A percentile compares a stretch with the other conserved stretches of the same genome.
phyloP scores from a whole-genome alignment of 2,329 filamentous ascomycete genomes.

The Cryphonectria radicalis region DNA sequence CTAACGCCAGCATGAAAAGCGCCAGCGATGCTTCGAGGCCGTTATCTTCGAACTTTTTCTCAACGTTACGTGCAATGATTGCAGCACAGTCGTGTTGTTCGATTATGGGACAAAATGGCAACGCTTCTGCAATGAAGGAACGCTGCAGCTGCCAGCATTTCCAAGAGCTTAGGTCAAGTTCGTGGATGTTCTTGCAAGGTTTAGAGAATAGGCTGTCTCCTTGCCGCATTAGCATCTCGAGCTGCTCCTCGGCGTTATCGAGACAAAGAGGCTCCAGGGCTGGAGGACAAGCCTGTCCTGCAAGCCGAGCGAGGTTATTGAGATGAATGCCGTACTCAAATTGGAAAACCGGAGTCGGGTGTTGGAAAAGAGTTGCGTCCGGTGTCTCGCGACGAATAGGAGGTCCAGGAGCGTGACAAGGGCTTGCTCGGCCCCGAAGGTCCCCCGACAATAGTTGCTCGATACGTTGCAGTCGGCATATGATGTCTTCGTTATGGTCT shows the following conservation, averaged over 20 bases:
- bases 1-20: constrained; percentile 30
- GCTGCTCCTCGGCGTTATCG: not conserved
- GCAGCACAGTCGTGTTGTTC: constrained; percentile 27
- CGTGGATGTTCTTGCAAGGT: not conserved
- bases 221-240: constrained; percentile 13
- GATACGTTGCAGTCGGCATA: not conserved
- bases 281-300: not conserved
- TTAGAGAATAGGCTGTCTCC: constrained; percentile 1
- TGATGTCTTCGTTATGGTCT: not conserved
- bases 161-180: constrained; percentile 24
- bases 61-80: constrained; percentile 23
- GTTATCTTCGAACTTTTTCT: constrained; percentile 12
- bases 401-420: not conserved
- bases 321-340: not conserved
- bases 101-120: constrained; percentile 34
- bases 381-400: not conserved
- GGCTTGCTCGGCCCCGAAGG: not conserved
- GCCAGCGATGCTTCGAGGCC: constrained; percentile 26
- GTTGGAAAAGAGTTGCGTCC: not conserved
- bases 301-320: not conserved
- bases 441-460: not conserved
- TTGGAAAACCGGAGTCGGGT: not conserved
- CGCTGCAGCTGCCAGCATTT: constrained; percentile 29
- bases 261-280: not conserved
- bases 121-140: constrained; percentile 29